Percentiles rank a stretch among this genome's conserved stretches.
These are phyloP conservation scores for Fusarium azukiicola DNA, from an alignment of 2,329 filamentous ascomycete genomes.

Conservation along the genomic window DNA sequence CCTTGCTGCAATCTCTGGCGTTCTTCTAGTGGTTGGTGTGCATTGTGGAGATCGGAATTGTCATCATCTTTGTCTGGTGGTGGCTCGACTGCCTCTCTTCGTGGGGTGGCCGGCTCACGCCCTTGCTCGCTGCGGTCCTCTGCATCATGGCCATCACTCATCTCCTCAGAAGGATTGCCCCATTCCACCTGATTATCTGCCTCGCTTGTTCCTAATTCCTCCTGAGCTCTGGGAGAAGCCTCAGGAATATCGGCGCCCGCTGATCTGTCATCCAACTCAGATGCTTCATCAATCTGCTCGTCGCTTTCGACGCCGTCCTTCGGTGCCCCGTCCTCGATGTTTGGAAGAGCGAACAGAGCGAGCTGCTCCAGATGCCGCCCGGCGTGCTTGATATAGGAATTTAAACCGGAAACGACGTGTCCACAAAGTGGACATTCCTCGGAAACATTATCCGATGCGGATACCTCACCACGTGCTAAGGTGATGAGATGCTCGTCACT, in stretches of 20 bases:
- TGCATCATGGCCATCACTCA: no score
- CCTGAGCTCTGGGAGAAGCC: neutral
- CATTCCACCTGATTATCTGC: no score
- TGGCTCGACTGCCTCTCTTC: no score
- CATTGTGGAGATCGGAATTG: no score
- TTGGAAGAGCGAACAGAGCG: slow-evolving; percentile 48
- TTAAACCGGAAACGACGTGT: slow-evolving; percentile 26
- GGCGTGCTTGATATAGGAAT: slow-evolving; percentile 51
- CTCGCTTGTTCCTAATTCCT: neutral
- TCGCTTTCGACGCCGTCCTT: neutral
- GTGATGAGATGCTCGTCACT: slow-evolving; percentile 6
- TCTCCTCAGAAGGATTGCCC: no score
- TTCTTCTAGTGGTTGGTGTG: no score
- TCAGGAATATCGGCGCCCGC: neutral
- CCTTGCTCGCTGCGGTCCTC: no score
- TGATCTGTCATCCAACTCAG: neutral
- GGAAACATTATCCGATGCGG: slow-evolving; percentile 10
- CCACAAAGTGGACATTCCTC: slow-evolving; percentile 47
- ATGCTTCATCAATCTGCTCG: neutral
- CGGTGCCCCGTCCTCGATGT: neutral
- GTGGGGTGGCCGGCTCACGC: no score
- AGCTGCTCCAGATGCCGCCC: slow-evolving; percentile 53
- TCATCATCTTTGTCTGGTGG: no score
- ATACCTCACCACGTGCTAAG: slow-evolving; percentile 12
- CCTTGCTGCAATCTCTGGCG: no score